Evolutionary conservation across 2,329 filamentous ascomycete species (phyloP), one percentile per base, ranked within the genome.

Genomic region (Xylariales sp.): DNA sequence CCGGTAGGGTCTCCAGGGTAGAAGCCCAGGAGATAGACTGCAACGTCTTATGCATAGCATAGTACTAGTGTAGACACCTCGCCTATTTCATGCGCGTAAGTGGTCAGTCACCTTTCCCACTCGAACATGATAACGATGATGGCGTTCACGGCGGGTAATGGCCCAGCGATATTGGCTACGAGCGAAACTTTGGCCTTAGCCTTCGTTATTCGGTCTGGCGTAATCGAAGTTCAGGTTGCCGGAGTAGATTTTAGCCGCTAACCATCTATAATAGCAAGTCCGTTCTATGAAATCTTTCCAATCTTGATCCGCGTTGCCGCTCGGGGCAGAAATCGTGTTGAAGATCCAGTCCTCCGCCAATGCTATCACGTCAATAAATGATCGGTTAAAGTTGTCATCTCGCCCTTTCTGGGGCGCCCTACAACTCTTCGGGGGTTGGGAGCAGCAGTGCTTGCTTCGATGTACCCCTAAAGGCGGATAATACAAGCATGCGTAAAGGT

Each of bases 1-100:
- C 52, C 64, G 58, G 72, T 69, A 71, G 71, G 70, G 64, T 69
- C 69, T 60, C 53, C 45, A 50, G 43, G 67, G 67, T 41, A 52
- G 6, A 30, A 41, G 30, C 45, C 36, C 34, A 14, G 32, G 5
- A 14, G 39, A 41, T 23, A 56, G 14, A 18, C 39, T 45, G 54
- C 39, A 56, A 59, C 39, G 48, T 32, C 41, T 55, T 28, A 65
- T 65, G 62, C 41, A n/a, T 30, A 49, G 18, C 16, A 23, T 23
- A 23, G 23, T 23, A 23, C 23, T 23, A 23, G 23, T 23, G 23
- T 23, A 56, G 23, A 43, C 39, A 56, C 39, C 14, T 56, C 50
- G 32, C 23, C 32, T 23, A 34, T 39, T 39, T 14, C 36, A 32
- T 30, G n/a, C 36, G 43, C 30, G 18, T 9, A 18, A n/a, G 54